Base-by-base conservation (phyloP, 257 asterid species). In the Orobanche coerulescens region DNA sequence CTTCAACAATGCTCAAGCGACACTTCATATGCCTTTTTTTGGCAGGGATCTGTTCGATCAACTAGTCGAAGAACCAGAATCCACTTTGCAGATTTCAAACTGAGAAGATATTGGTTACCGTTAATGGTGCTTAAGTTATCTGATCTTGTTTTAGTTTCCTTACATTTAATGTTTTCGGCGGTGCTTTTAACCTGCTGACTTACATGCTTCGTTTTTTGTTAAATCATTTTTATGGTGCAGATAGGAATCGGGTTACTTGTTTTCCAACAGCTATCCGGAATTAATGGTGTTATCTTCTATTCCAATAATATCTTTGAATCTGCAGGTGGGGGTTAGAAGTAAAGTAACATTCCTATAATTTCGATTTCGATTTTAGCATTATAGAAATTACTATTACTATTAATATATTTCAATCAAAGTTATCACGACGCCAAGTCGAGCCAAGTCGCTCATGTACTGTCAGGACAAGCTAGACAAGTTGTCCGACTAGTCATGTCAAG, bases 101-200 rank as follows among this genome's bases (percentile, higher is more conserved):
- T 66, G 64, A 82, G 83, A 84, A 82, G 98, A 92, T 92, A 92
- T 72, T 92, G 98, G 98, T 71, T 86, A 26, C 98, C 99, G 28
- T 72, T 93, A 14, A 86, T 93, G 99, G 99, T 93, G 69, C 46
- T 4, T 62, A 39, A n/a, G 0, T 67, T 64, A 53, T 73, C 23
- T n/a, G 11, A 28, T 24, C 36, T 63, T n/a, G n/a, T n/a, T n/a
- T n/a, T n/a, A n/a, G n/a, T n/a, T 14, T 68, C 52, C 25, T 6
- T n/a, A 2, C 26, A 22, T 23, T 43, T 46, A 14, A 13, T 44
- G 25, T 15, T 30, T n/a, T 26, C 25, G 1, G 5, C 4, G 18
- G 39, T 13, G 46, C 14, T 51, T 25, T 18, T 0, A 8, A 57
- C 68, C 24, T 67, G 64, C 52, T n/a, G 43, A 4, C 60, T 47